A percentile compares a stretch with the other conserved stretches of the same genome.
These are phyloP conservation scores for Sporobolomyces pararoseus DNA, from an alignment of 768 basidiomycete species.

Conservation along the genomic window DNA sequence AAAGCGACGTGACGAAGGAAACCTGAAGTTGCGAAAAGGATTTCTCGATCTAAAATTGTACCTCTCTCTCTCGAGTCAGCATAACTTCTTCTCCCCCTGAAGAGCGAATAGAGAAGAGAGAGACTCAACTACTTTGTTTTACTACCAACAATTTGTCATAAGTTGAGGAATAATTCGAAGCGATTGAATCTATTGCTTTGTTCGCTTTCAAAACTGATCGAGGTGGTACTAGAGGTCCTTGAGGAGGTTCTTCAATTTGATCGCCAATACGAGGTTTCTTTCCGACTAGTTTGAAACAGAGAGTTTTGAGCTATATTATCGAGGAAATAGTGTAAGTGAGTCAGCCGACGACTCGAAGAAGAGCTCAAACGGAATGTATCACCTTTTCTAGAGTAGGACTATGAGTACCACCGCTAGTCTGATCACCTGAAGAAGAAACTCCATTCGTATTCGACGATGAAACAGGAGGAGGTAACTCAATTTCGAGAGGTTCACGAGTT, in stretches of 20 bases:
- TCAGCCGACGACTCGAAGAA: too few relatives aligned
- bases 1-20: slow-evolving; percentile 27
- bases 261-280: neutral
- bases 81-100: rapidly evolving
- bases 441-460: neutral
- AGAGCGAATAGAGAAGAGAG: too few relatives aligned
- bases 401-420: neutral
- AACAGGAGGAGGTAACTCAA: neutral
- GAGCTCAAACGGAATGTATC: neutral
- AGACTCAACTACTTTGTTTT: slow-evolving; percentile 6
- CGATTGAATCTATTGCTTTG: neutral
- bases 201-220: neutral
- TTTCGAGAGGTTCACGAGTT: neutral
- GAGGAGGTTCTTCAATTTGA: neutral
- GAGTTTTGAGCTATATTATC: neutral
- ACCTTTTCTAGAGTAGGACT: neutral
- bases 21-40: slow-evolving; percentile 23
- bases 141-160: slow-evolving; percentile 31
- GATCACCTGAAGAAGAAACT: too few relatives aligned
- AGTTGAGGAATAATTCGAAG: slow-evolving; percentile 3
- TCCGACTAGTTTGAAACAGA: neutral
- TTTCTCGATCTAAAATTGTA: slow-evolving; percentile 2
- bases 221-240: neutral
- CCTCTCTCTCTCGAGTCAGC: neutral
- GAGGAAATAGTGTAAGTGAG: neutral